These are phyloP conservation scores for Aspergillus arachidicola DNA, from an alignment of 2,329 filamentous ascomycete species.

Conservation along the genomic window DNA sequence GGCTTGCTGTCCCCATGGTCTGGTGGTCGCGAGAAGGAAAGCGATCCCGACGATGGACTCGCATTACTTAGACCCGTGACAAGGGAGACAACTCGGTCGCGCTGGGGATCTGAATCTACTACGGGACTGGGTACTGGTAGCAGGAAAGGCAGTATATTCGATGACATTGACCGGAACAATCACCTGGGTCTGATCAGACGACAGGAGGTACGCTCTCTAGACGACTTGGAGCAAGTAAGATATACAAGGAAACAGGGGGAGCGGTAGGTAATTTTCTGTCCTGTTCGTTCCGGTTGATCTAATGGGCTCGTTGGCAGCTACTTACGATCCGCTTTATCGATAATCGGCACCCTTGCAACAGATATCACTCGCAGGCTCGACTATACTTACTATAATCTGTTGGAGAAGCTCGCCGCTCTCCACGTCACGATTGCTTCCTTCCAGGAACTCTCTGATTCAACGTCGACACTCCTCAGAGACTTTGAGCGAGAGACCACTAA, in stretches of 20 bases:
- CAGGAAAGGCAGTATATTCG: constrained; percentile 33
- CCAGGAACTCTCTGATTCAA: constrained; percentile 43
- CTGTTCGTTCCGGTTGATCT: not conserved
- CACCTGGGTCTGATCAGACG: constrained; percentile 29
- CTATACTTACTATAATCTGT: constrained; percentile 51
- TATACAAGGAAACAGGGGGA: constrained; percentile 78
- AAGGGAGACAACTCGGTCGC: constrained; percentile 34
- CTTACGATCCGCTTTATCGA: constrained; percentile 37
- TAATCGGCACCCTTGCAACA: constrained; percentile 42
- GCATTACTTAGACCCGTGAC: constrained; percentile 33
- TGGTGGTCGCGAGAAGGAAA: constrained; percentile 32
- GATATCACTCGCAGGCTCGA: constrained; percentile 50
- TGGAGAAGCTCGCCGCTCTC: constrained; percentile 47
- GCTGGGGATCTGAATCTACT: constrained; percentile 38
- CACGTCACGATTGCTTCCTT: constrained; percentile 45
- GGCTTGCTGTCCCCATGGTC: constrained; percentile 37
- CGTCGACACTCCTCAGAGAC: constrained; percentile 37
- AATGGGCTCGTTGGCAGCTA: constrained; percentile 23
- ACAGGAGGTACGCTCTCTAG: constrained; percentile 35
- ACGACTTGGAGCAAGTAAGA: constrained; percentile 38
- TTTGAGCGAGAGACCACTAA: constrained; percentile 40
- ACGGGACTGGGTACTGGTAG: constrained; percentile 25
- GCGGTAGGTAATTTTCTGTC: constrained; percentile 59
- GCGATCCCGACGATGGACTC: constrained; percentile 32
- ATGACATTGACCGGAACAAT: constrained; percentile 29